Evolutionary conservation across 2,329 filamentous ascomycete species (phyloP).

Genomic region (Cadophora malorum): DNA sequence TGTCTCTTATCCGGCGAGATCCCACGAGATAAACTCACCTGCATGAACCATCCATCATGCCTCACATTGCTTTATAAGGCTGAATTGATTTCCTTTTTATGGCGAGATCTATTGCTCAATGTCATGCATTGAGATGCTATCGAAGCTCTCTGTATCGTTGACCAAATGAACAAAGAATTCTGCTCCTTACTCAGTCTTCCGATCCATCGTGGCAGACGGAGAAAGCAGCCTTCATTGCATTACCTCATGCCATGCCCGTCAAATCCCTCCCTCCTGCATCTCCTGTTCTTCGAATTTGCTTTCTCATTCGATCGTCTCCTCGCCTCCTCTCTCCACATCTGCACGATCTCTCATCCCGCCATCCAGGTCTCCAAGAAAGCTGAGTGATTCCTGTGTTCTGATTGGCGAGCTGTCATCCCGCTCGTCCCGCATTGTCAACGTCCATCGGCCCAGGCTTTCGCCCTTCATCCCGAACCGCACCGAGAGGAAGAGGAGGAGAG

Average conservation of each 20-base stretch:
- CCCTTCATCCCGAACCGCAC: constrained; percentile 13
- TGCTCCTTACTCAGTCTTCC: neutral
- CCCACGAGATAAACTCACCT: constrained; percentile 3
- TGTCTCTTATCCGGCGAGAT: neutral
- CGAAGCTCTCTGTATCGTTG: neutral
- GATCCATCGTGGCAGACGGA: neutral
- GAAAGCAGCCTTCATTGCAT: constrained; percentile 2
- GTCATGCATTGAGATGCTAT: neutral
- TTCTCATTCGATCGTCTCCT: constrained; percentile 3
- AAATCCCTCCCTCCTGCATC: neutral
- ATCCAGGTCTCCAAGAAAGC: constrained; percentile 10
- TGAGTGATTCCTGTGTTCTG: constrained; percentile 15
- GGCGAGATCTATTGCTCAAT: neutral
- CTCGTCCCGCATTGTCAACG: constrained; percentile 25
- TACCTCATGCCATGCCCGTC: constrained; percentile 4
- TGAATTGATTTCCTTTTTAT: neutral
- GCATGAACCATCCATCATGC: constrained; percentile 1
- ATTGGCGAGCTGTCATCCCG: constrained; percentile 20
- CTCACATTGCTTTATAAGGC: neutral
- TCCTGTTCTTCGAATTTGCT: neutral
- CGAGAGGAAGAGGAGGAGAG: constrained; percentile 6
- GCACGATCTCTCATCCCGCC: constrained; percentile 1
- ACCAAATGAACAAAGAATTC: neutral
- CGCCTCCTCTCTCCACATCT: constrained; percentile 17
- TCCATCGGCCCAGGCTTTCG: constrained; percentile 19